Base-by-base conservation (phyloP, 495 filamentous ascomycete species). In the Cetradonia linearis region DNA sequence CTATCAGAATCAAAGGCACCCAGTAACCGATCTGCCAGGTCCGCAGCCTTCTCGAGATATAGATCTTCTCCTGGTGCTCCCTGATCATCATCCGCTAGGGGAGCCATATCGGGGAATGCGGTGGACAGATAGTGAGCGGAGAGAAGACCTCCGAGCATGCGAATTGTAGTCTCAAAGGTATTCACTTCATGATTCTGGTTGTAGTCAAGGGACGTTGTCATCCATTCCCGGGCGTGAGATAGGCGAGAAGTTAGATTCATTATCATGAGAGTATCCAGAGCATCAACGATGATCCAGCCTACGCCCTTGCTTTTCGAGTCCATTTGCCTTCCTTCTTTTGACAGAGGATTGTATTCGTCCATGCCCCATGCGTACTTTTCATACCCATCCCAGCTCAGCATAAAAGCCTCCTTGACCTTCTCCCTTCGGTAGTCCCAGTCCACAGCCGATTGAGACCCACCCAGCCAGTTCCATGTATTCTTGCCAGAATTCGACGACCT, bases 251-350 rank as follows among this genome's bases (percentile, higher is more conserved):
- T 96, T 49, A 95, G 76, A 67, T 99, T 99, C 93, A 99, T 99
- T 57, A 99, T 74, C 76, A 99, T 97, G 78, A 97, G 75, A 18
- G 93, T 97, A 70, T 99, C 93, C 49, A 99, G 75, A 49, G 91
- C 83, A 73, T 99, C 94, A 34, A 99, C 86, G 55, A 99, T 96
- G 62, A 96, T 96, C 94, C 94, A 99, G 8, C 93, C 93, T 71
- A 99, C 74, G 30, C 88, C 88, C 58, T 85, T 80, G 1, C 75
- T 75, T 44, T 77, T 73, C 3, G 84, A 79, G 13, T 86, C 81
- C 89, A 96, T 96, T 58, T 95, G 83, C 38, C 73, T 73, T 54
- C 88, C 87, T n/a, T 71, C 82, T 70, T 91, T 93, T 1, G 86
- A 82, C 40, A 91, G 67, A 18, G 93, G 94, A 62, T 86, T 81